phyloP scores from a whole-genome alignment of 1,284 basidiomycete genomes.

The Pyrrhoderma lamaoense region DNA sequence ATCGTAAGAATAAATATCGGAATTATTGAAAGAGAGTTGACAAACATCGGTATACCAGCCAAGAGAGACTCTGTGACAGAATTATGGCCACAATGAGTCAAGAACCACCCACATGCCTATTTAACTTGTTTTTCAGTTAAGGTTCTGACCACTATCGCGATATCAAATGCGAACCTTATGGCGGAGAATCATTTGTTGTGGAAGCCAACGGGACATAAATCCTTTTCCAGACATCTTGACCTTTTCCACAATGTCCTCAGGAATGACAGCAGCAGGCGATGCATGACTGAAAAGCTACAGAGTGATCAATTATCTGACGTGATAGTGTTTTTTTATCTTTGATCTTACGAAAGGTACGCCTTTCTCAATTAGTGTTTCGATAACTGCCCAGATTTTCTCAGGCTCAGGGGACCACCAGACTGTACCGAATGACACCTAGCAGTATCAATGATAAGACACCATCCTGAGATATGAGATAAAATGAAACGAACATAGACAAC shows the following conservation, averaged over 20 bases:
- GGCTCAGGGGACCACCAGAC: constrained; percentile 13
- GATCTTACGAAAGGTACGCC: constrained; percentile 17
- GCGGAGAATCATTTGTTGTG: constrained; percentile 18
- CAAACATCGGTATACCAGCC: constrained; percentile 18
- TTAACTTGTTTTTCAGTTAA: not conserved
- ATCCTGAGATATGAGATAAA: not conserved
- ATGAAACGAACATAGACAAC: constrained; percentile 11
- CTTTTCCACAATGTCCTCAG: constrained; percentile 9
- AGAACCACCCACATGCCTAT: constrained; percentile 20
- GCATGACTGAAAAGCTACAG: constrained; percentile 16
- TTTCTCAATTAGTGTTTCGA: constrained; percentile 14
- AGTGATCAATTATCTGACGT: not conserved
- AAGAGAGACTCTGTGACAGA: constrained; percentile 17
- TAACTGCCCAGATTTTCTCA: constrained; percentile 15
- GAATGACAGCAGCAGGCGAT: constrained; percentile 10
- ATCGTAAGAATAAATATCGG: not conserved
- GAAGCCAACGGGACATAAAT: constrained; percentile 14
- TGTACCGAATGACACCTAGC: constrained; percentile 18
- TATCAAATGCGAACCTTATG: constrained; percentile 6
- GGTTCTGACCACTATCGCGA: not conserved
- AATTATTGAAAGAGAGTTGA: not conserved
- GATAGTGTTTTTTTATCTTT: too few relatives aligned
- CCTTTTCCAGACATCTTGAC: constrained; percentile 12
- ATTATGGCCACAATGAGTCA: constrained; percentile 19
- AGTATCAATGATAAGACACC: not conserved